These are phyloP conservation scores for Ascochyta koolunga DNA, from an alignment of 2,329 filamentous ascomycete species.

Conservation along the genomic window DNA sequence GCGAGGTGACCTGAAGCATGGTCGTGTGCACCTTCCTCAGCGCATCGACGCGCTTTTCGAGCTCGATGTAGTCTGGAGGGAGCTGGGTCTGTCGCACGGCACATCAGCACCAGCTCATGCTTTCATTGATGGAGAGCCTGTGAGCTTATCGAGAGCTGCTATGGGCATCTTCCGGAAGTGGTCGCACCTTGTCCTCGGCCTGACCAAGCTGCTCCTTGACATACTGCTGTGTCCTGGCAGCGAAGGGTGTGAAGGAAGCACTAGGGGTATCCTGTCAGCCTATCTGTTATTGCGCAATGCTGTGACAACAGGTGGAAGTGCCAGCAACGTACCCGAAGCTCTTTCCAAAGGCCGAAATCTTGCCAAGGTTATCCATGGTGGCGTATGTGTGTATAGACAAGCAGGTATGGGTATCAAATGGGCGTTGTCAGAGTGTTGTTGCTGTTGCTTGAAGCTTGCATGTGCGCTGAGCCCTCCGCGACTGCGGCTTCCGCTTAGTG, in stretches of 20 bases:
- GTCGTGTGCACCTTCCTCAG: constrained; percentile 97
- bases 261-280: constrained; percentile 62
- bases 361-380: constrained; percentile 75
- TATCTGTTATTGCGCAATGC: constrained; percentile 23
- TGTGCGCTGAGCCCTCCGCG: constrained; percentile 28
- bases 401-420: constrained; percentile 4
- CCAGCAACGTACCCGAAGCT: constrained; percentile 64
- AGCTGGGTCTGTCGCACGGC: constrained; percentile 76
- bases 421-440: constrained; percentile 19
- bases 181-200: constrained; percentile 83
- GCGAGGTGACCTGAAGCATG: constrained; percentile 95
- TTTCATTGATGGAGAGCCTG: background rate
- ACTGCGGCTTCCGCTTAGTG: constrained; percentile 17
- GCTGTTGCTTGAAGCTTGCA: constrained; percentile 31
- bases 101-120: constrained; percentile 27
- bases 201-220: constrained; percentile 97
- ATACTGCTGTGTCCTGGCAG: constrained; percentile 93
- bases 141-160: background rate
- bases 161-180: background rate
- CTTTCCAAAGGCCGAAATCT: constrained; percentile 73
- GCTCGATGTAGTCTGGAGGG: constrained; percentile 94
- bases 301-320: constrained; percentile 9
- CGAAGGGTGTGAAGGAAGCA: constrained; percentile 87
- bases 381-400: constrained; percentile 4
- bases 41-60: constrained; percentile 98